Evolutionary conservation across 2,329 filamentous ascomycete genomes (phyloP).

Genomic region (Nigrospora oryzae): DNA sequence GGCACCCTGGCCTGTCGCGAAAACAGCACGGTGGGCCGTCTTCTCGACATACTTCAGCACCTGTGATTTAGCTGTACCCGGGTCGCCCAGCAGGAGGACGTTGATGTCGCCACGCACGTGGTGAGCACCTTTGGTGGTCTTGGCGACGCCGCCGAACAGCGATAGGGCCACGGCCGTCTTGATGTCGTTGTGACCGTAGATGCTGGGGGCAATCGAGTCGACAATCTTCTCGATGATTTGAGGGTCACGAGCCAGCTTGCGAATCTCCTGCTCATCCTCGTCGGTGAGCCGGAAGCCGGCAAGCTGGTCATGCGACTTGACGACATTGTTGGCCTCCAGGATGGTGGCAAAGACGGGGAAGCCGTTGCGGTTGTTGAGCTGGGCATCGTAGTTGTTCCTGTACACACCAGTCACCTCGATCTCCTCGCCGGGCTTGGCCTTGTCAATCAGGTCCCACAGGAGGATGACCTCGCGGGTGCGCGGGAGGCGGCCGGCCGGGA

Average conservation of each 20-base stretch:
- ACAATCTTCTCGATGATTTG: slow-evolving; percentile 90
- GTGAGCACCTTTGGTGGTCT: slow-evolving; percentile 81
- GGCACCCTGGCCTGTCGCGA: slow-evolving; percentile 94
- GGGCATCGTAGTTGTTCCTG: slow-evolving; percentile 95
- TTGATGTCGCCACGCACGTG: slow-evolving; percentile 97
- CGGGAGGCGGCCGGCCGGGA: slow-evolving; percentile 88
- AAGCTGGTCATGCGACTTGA: slow-evolving; percentile 95
- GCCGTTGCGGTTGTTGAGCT: slow-evolving; percentile 96
- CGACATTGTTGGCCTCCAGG: slow-evolving; percentile 91
- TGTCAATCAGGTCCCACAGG: slow-evolving; percentile 94
- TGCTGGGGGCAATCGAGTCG: slow-evolving; percentile 89
- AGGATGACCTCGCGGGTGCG: slow-evolving; percentile 91
- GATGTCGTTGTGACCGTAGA: slow-evolving; percentile 93
- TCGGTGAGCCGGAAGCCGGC: slow-evolving; percentile 94
- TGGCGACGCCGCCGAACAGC: slow-evolving; percentile 89
- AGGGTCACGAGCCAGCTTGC: slow-evolving; percentile 78
- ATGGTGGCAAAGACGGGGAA: slow-evolving; percentile 98
- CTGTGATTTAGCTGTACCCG: slow-evolving; percentile 96
- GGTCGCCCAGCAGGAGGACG: slow-evolving; percentile 89
- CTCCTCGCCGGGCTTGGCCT: slow-evolving; percentile 93
- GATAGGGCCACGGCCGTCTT: slow-evolving; percentile 94
- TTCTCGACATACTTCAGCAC: slow-evolving; percentile 97
- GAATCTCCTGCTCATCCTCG: slow-evolving; percentile 87
- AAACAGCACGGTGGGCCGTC: slow-evolving; percentile 92
- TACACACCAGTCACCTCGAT: slow-evolving; percentile 96